Evolutionary conservation across 208 protist species (phyloP), one percentile per base, ranked within the genome.

Genomic region (Trypanosoma lewisi): DNA sequence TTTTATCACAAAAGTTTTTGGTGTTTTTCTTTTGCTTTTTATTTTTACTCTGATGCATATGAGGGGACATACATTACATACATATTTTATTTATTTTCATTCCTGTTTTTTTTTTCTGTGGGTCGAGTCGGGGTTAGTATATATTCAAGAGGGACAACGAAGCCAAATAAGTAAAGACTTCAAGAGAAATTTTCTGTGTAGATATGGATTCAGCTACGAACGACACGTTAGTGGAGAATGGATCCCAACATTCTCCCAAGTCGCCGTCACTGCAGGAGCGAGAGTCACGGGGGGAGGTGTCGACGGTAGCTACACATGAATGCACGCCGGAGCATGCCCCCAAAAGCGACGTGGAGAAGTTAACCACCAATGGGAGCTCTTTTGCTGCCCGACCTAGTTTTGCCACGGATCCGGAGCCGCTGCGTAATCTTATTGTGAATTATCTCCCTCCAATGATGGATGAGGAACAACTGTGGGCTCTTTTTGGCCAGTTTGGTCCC

Each of bases 381-480:
- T 36, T 52, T 31, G 17, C 36, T 17, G 17, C 28, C 21, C 37
- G 53, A 17, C 49, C 50, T 19, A 12, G 37, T n/a, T 63, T 23
- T 44, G 54, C 70, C 4, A 60, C 49, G 28, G 86, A 93, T 52
- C 80, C 82, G 2, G 83, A 87, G 11, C 69, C 81, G 23, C 62
- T 90, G 34, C 82, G 86, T 30, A 95, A 95, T 58, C 61, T 95
- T 12, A 95, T 95, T 39, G 83, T 95, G 28, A 95, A 95, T 75
- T 95, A 91, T 70, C 60, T 95, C 5, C 89, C 89, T 0, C 81
- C 89, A 0, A 61, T 81, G 54, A 91, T 95, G 77, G 85, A 89
- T 60, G 85, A 95, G 61, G 52, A 37, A 19, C 75, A 85, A 58
- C 69, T 92, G 14, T 77, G 28, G 31, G 63, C 90, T 42, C 78